phyloP scores from a whole-genome alignment of 2,329 filamentous ascomycete species.

The Cryphonectria radicalis region DNA sequence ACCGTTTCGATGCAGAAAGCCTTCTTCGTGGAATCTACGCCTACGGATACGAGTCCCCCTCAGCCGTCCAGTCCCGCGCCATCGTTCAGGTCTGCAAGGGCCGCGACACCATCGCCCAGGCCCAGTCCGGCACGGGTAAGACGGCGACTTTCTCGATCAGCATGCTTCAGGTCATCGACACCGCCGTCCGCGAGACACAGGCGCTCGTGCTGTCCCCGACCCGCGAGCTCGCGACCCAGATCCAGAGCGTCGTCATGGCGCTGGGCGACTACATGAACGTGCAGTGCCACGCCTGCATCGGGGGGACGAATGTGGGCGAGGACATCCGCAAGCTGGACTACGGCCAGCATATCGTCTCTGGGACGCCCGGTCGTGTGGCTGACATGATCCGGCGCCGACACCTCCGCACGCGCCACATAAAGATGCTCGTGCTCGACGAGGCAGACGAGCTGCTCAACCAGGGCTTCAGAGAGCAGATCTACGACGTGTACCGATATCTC shows the following conservation, averaged over 20 bases:
- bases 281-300: slow-evolving; percentile 98
- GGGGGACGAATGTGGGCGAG: slow-evolving; percentile 95
- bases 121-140: slow-evolving; percentile 99
- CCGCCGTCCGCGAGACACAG: slow-evolving; percentile 93
- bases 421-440: slow-evolving; percentile 99
- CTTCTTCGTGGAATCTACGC: slow-evolving; percentile 96
- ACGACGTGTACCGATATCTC: slow-evolving; percentile 99
- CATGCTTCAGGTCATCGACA: slow-evolving; percentile 97
- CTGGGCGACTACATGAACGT: slow-evolving; percentile 99
- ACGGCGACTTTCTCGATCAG: slow-evolving; percentile 99
- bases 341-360: slow-evolving; percentile 95
- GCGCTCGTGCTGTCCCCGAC: slow-evolving; percentile 97
- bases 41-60: slow-evolving; percentile 97
- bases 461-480: slow-evolving; percentile 99
- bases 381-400: slow-evolving; percentile 99
- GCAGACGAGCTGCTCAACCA: slow-evolving; percentile 95
- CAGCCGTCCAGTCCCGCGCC: slow-evolving; percentile 94
- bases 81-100: slow-evolving; percentile 99
- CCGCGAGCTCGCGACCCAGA: slow-evolving; percentile 98
- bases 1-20: slow-evolving; percentile 63
- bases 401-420: slow-evolving; percentile 96
- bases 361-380: slow-evolving; percentile 96
- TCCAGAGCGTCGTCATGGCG: slow-evolving; percentile 98
- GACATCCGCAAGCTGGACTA: slow-evolving; percentile 98
- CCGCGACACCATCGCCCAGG: slow-evolving; percentile 97